Percentiles rank a stretch among this genome's conserved stretches.
phyloP scores from a whole-genome alignment of 495 filamentous ascomycete genomes.

The Podospora appendiculata region DNA sequence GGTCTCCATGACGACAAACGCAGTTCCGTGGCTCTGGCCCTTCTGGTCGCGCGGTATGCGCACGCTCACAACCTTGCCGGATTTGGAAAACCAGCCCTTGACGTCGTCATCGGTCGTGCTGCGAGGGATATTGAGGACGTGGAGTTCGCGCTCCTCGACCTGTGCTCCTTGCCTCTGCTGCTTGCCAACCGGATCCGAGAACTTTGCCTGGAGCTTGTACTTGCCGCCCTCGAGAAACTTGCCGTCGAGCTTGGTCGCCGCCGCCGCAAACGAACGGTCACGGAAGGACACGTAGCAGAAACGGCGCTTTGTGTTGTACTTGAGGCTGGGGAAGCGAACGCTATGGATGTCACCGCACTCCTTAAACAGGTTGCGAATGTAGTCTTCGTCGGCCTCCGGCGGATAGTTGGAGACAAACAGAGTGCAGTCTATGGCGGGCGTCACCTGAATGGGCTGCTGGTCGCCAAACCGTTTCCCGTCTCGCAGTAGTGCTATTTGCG shows the following conservation, averaged over 20 bases:
- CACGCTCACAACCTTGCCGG: slow-evolving; percentile 64
- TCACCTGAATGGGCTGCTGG: slow-evolving; percentile 56
- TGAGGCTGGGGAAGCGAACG: slow-evolving; percentile 84
- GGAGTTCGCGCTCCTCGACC: slow-evolving; percentile 81
- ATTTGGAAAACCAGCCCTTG: slow-evolving; percentile 59
- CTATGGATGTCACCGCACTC: slow-evolving; percentile 74
- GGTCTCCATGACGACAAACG: slow-evolving; percentile 66
- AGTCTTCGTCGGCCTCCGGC: slow-evolving; percentile 72
- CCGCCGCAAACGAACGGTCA: slow-evolving; percentile 51
- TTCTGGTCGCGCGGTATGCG: slow-evolving; percentile 54
- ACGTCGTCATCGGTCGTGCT: slow-evolving; percentile 60
- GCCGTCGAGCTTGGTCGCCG: slow-evolving; percentile 64
- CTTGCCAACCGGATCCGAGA: slow-evolving; percentile 73
- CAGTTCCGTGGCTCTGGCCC: slow-evolving; percentile 63
- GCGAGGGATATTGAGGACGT: slow-evolving; percentile 65
- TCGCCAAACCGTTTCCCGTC: slow-evolving; percentile 69
- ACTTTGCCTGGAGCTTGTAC: slow-evolving; percentile 63
- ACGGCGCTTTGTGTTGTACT: slow-evolving; percentile 75
- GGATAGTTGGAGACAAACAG: slow-evolving; percentile 91
- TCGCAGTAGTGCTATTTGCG: slow-evolving; percentile 67
- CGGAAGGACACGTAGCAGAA: slow-evolving; percentile 93
- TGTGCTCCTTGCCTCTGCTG: slow-evolving; percentile 75
- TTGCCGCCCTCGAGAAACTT: slow-evolving; percentile 51
- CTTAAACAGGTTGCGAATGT: slow-evolving; percentile 68
- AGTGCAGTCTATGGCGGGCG: slow-evolving; percentile 64